These are phyloP conservation scores for Trichoderma afroharzianum DNA, from an alignment of 2,329 filamentous ascomycete genomes.

Conservation along the genomic window DNA sequence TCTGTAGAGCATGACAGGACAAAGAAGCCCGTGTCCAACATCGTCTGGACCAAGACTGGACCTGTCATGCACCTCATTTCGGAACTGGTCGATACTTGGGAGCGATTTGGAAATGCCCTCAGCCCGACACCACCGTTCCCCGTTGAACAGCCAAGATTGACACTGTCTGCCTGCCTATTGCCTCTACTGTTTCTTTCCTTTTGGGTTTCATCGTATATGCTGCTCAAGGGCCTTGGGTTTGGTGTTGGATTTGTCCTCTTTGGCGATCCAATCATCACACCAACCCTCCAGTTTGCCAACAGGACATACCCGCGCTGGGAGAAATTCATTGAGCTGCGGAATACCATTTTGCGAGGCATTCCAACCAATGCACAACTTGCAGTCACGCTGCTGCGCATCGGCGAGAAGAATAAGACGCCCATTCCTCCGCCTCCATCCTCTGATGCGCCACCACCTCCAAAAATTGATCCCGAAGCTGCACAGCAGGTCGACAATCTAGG, in stretches of 20 bases:
- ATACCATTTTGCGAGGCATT: slow-evolving; percentile 74
- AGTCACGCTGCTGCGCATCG: slow-evolving; percentile 74
- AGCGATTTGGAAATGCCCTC: slow-evolving; percentile 52
- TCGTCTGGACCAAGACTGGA: slow-evolving; percentile 73
- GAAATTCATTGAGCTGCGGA: slow-evolving; percentile 68
- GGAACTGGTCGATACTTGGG: slow-evolving; percentile 48
- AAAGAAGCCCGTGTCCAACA: slow-evolving; percentile 71
- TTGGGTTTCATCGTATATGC: slow-evolving; percentile 54
- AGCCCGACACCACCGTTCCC: slow-evolving; percentile 64
- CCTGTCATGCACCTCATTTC: slow-evolving; percentile 62
- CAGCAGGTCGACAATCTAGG: slow-evolving; percentile 35
- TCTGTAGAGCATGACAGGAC: slow-evolving; percentile 60
- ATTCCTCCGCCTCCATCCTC: slow-evolving; percentile 56
- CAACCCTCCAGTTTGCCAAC: slow-evolving; percentile 57
- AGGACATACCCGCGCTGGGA: slow-evolving; percentile 67
- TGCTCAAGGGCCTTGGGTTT: slow-evolving; percentile 64
- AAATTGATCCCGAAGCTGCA: slow-evolving; percentile 44
- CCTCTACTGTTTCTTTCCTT: slow-evolving; percentile 52
- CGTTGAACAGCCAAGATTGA: slow-evolving; percentile 47
- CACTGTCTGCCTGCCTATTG: slow-evolving; percentile 50
- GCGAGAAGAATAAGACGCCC: slow-evolving; percentile 76
- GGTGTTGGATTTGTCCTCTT: slow-evolving; percentile 74
- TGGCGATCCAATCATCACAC: slow-evolving; percentile 68
- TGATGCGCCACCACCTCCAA: slow-evolving; percentile 33
- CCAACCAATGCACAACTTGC: slow-evolving; percentile 84